A percentile compares a stretch with the other conserved stretches of the same genome.
Conservation (phyloP, 2,329 filamentous ascomycete genomes). For the Diatrype stigma region DNA sequence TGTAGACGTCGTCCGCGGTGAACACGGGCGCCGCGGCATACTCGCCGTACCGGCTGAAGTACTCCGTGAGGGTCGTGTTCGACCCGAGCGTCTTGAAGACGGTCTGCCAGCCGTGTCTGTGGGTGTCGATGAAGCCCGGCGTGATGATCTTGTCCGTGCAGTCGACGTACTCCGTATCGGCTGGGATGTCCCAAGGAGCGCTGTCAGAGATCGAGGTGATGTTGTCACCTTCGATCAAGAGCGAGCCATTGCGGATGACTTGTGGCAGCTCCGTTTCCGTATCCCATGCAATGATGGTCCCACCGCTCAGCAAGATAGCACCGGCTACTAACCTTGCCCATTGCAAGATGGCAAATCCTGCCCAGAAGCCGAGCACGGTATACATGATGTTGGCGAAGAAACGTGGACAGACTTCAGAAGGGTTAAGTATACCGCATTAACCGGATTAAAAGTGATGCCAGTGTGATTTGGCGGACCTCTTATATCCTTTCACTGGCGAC, state of each 20-base stretch:
- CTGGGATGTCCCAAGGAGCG: slow-evolving; percentile 18
- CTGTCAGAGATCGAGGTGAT: slow-evolving; percentile 28
- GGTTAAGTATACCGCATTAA: background rate
- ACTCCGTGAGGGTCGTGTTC: slow-evolving; percentile 46
- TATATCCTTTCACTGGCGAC: background rate
- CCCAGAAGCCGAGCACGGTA: background rate
- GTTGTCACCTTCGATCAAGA: slow-evolving; percentile 30
- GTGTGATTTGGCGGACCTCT: background rate
- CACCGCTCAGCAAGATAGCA: slow-evolving; percentile 7
- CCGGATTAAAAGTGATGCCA: background rate
- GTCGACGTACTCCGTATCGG: slow-evolving; percentile 39
- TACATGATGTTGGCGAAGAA: background rate
- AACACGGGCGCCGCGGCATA: slow-evolving; percentile 28
- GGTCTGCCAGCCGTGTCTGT: slow-evolving; percentile 54
- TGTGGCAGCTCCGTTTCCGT: slow-evolving; percentile 19
- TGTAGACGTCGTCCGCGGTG: slow-evolving; percentile 41
- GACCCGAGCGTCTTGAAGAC: slow-evolving; percentile 48
- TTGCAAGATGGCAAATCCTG: background rate
- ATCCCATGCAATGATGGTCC: slow-evolving; percentile 26
- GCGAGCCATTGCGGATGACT: slow-evolving; percentile 24
- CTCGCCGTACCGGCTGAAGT: slow-evolving; percentile 38
- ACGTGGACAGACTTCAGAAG: background rate
- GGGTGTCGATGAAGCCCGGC: slow-evolving; percentile 54
- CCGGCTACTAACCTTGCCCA: background rate
- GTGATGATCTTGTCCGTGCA: slow-evolving; percentile 47